Evolutionary conservation across 2,329 filamentous ascomycete genomes (phyloP), one percentile per base, ranked within the genome.

Genomic region (Botrytis medusae): DNA sequence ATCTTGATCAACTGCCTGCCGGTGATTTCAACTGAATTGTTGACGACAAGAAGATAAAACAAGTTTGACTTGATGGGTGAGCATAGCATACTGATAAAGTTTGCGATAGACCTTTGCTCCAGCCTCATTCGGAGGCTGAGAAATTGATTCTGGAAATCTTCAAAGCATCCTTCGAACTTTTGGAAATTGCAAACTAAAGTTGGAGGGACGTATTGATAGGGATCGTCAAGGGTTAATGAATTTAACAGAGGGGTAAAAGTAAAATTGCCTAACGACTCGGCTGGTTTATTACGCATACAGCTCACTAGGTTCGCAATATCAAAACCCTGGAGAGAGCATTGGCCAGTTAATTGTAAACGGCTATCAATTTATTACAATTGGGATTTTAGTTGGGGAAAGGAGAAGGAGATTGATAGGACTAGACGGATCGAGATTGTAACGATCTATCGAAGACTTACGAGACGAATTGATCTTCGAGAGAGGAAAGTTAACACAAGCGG

Each of bases 91-190:
- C 14, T 25, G 51, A 68, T 48, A 61, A 71, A 71, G 57, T 63
- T 57, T 62, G 69, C 44, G 69, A 71, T 62, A 61, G 51, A 22
- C 37, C 42, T 22, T 48, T 29, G 46, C 46, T 54, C 64, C 65
- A 69, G 65, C 65, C 65, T 67, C 64, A 57, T 54, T 68, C n/a
- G 48, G 65, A 46, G 69, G 69, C 69, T 40, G 69, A 69, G 48
- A 69, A 42, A 59, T 57, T 42, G 9, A 57, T 57, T 59, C 65
- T 69, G 48, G 65, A 42, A 57, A 46, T 32, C 61, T 64, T 64
- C 61, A 8, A 5, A 57, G 40, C 20, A 57, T 18, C 54, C 10
- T 69, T 44, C n/a, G n/a, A 29, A 29, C n/a, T 57, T 57, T 57
- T 69, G 34, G 65, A 69, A 57, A 57, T 68, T 42, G 65, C 25